Evolutionary conservation across 768 basidiomycete genomes (phyloP).

Genomic region (Russula vinacea): DNA sequence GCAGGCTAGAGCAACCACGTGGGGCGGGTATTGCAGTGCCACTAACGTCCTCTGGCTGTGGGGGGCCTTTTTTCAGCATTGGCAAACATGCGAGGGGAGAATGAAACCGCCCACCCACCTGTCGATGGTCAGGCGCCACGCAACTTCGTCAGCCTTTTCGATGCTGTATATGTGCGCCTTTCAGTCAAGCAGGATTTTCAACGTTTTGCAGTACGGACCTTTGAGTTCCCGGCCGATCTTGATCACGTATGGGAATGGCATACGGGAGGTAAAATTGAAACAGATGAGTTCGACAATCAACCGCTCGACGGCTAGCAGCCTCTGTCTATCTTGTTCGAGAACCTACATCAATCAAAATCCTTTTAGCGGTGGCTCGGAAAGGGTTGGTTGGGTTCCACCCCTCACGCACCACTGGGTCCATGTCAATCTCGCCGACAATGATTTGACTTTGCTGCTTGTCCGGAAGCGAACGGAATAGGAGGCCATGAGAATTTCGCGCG

Average conservation of each 20-base stretch:
- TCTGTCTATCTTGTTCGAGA: conserved; percentile 82
- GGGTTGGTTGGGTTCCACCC: background rate
- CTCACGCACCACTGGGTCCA: conserved; percentile 64
- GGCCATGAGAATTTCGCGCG: conserved; percentile 85
- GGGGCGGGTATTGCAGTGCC: conserved; percentile 87
- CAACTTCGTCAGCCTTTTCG: conserved; percentile 76
- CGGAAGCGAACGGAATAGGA: conserved; percentile 85
- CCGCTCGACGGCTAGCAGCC: conserved; percentile 83
- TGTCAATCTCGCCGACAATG: conserved; percentile 83
- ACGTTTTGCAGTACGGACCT: conserved; percentile 44
- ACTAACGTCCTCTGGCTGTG: conserved; percentile 79
- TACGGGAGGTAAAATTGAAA: conserved; percentile 88
- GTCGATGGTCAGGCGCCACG: conserved; percentile 88
- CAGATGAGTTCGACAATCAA: conserved; percentile 91
- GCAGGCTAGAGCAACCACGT: conserved; percentile 81
- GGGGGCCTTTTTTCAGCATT: conserved; percentile 10
- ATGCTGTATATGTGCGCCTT: conserved; percentile 43
- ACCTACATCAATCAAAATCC: conserved; percentile 46
- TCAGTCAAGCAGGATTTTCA: conserved; percentile 13
- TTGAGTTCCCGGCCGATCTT: conserved; percentile 72
- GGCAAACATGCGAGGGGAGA: background rate
- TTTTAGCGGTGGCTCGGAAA: background rate
- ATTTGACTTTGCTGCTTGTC: conserved; percentile 85
- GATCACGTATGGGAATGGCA: conserved; percentile 88
- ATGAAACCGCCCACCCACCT: conserved; percentile 49